A percentile compares a stretch with the other conserved stretches of the same genome.
phyloP scores from a whole-genome alignment of 352 stramenopile species.

The Bremia lactucae region DNA sequence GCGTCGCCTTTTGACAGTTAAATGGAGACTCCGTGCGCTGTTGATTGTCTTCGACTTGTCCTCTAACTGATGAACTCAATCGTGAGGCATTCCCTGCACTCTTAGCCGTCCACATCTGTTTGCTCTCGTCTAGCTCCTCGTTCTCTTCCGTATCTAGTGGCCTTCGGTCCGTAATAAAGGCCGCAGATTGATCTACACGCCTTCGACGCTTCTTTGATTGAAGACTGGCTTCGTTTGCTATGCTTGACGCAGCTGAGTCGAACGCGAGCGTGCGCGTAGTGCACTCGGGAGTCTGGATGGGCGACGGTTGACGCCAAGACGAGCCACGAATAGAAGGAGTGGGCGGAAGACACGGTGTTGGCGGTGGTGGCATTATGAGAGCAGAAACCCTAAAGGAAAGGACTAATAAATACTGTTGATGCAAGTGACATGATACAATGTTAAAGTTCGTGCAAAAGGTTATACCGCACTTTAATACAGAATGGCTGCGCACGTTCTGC shows the following conservation, averaged over 20 bases:
- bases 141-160: slow-evolving; percentile 4
- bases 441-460: too few relatives aligned
- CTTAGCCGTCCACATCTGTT: slow-evolving; percentile 7
- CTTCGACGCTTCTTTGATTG: slow-evolving; percentile 31
- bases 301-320: slow-evolving; percentile 21
- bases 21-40: not conserved
- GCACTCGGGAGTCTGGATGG: slow-evolving; percentile 30
- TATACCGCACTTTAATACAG: too few relatives aligned
- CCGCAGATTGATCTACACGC: slow-evolving; percentile 16
- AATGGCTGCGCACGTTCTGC: too few relatives aligned
- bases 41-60: slow-evolving; percentile 3
- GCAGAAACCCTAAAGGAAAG: not conserved
- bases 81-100: slow-evolving; percentile 4
- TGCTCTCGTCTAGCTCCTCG: slow-evolving; percentile 1
- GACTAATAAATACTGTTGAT: slow-evolving; percentile 1
- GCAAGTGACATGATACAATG: too few relatives aligned
- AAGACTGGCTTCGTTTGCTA: slow-evolving; percentile 11
- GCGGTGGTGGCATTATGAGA: slow-evolving; percentile 5
- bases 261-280: slow-evolving; percentile 35
- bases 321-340: slow-evolving; percentile 17
- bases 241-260: slow-evolving; percentile 24
- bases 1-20: not conserved
- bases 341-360: slow-evolving; percentile 6
- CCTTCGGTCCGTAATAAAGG: slow-evolving; percentile 22
- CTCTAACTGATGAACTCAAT: not conserved